These are phyloP conservation scores for Styphnolobium japonicum DNA, from an alignment of 306 rosid species.

Conservation along the genomic window DNA sequence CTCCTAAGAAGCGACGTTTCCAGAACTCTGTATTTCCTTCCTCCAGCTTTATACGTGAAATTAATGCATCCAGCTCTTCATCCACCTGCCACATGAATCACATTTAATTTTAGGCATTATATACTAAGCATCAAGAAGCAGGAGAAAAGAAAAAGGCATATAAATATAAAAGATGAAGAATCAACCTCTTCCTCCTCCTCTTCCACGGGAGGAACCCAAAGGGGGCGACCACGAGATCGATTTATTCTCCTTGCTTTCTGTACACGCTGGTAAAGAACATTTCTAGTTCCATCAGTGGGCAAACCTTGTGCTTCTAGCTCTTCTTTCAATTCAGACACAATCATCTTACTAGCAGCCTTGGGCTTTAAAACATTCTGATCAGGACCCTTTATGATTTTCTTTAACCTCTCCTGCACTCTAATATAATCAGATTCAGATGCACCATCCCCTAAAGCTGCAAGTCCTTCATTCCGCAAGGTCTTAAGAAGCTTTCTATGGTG, in stretches of 20 bases:
- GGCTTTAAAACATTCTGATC: constrained; percentile 81
- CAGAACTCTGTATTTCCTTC: constrained; percentile 96
- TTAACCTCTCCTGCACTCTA: constrained; percentile 76
- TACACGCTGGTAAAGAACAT: constrained; percentile 97
- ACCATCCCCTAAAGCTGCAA: constrained; percentile 64
- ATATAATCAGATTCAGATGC: constrained; percentile 79
- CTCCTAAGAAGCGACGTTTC: constrained; percentile 91
- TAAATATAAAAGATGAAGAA: background rate
- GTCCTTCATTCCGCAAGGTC: constrained; percentile 72
- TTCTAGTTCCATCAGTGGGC: constrained; percentile 94
- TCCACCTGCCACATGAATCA: constrained; percentile 60
- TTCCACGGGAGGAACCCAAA: constrained; percentile 96
- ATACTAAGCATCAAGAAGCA: background rate
- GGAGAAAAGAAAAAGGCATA: constrained; percentile 13
- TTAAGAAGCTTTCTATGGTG: constrained; percentile 70
- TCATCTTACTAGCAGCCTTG: constrained; percentile 97
- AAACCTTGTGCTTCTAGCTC: constrained; percentile 93
- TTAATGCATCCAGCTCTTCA: constrained; percentile 87
- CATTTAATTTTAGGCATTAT: constrained; percentile 24
- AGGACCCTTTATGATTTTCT: constrained; percentile 84
- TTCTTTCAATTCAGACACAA: constrained; percentile 86
- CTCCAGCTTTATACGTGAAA: constrained; percentile 73
- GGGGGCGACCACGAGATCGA: constrained; percentile 96
- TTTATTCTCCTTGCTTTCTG: constrained; percentile 99
- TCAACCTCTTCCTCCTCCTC: constrained; percentile 93